Evolutionary conservation across 768 basidiomycete genomes (phyloP).

Genomic region (Russula foetens): DNA sequence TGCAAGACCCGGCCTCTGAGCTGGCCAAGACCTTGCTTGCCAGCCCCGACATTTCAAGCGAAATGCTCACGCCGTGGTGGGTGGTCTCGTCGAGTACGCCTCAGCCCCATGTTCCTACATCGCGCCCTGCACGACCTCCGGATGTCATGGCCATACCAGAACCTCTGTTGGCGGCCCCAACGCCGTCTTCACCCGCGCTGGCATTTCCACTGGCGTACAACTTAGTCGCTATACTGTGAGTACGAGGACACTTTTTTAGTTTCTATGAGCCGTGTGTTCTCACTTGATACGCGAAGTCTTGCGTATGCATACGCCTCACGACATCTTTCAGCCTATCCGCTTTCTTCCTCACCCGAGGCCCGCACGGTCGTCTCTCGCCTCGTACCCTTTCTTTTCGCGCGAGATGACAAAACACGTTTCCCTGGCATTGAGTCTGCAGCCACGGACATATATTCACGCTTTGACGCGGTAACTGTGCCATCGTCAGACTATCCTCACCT

Average conservation of each 20-base stretch:
- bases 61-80: conserved; percentile 70
- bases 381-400: conserved; percentile 58
- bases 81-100: not conserved
- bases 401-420: conserved; percentile 48
- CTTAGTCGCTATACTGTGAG: conserved; percentile 58
- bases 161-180: conserved; percentile 32
- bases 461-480: conserved; percentile 39
- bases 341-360: conserved; percentile 37
- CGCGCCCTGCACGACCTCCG: conserved; percentile 33
- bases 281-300: conserved; percentile 35
- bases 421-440: conserved; percentile 42
- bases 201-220: conserved; percentile 51
- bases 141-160: conserved; percentile 37
- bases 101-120: not conserved
- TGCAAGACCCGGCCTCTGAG: conserved; percentile 56
- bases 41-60: conserved; percentile 44
- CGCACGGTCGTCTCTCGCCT: conserved; percentile 43
- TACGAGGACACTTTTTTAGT: conserved; percentile 6
- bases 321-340: conserved; percentile 48
- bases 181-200: conserved; percentile 20
- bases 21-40: conserved; percentile 52
- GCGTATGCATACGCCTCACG: conserved; percentile 64
- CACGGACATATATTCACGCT: conserved; percentile 61
- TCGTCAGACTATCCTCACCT: not conserved
- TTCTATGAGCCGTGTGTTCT: not conserved